Evolutionary conservation across 768 basidiomycete species (phyloP), one percentile per base, ranked within the genome.

Genomic region (Lactarius sp.): DNA sequence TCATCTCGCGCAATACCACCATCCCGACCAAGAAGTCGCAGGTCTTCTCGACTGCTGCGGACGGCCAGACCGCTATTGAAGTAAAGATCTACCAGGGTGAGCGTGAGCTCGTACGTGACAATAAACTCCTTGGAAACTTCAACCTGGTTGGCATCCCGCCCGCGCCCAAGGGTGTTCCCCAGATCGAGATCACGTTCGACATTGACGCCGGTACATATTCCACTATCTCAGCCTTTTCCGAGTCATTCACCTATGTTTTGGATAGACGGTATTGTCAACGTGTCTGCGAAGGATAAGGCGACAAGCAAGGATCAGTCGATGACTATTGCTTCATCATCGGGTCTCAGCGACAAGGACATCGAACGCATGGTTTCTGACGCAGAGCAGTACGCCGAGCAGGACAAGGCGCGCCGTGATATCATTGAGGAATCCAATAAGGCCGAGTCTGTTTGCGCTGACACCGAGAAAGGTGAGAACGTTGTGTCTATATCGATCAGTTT

Each of bases 31-130:
- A 99, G 84, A 99, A 99, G 84, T 94, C 93, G 0, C 96, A 98
- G 76, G 90, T 89, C 50, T 98, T 99, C 84, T 98, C 96, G 4
- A 99, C 97, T 16, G 96, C 97, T 46, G 96, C 96, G 44, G 97
- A 99, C 66, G 96, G 97, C 57, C 97, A 99, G 78, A 96, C 91
- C n/a, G 95, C 96, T 42, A 98, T 99, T 68, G 95, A 98, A 76
- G 96, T 99, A 76, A 98, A 98, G 86, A 94, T 99, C 70, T 99
- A 85, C 83, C 97, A 99, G 79, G 97, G 97, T 72, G 97, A 99
- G 81, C 95, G 97, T 80, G 97, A 98, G 74, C 86, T 98, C 69
- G 95, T 98, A 61, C 83, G 91, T 60, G 97, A 98, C 80, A 98
- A 98, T 87, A 99, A 98, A 78, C 78, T 98, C 7, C 88, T 99